A percentile compares a stretch with the other conserved stretches of the same genome.
These are phyloP conservation scores for Lunasporangiospora selenospora DNA, from an alignment of 192 early-diverging fungal species.

Conservation along the genomic window DNA sequence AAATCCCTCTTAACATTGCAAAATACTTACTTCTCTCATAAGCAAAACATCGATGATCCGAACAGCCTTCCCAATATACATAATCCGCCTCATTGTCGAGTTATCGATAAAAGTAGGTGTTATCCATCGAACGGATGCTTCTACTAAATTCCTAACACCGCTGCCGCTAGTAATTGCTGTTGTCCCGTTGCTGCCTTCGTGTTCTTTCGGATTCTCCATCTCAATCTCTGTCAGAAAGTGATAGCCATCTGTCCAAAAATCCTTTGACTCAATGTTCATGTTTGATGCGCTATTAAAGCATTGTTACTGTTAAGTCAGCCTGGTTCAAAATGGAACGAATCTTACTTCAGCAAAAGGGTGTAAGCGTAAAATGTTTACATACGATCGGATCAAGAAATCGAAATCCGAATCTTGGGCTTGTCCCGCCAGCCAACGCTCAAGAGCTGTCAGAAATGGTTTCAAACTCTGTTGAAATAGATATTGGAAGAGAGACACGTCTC, in stretches of 20 bases:
- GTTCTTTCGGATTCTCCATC: slow-evolving; percentile 4
- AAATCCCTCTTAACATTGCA: not conserved
- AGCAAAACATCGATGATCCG: slow-evolving; percentile 16
- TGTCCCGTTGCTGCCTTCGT: not conserved
- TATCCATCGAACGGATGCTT: slow-evolving; percentile 1
- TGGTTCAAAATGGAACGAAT: too few species aligned
- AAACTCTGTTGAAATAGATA: slow-evolving; percentile 25
- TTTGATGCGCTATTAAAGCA: not conserved
- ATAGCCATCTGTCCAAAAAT: slow-evolving; percentile 30
- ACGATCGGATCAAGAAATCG: slow-evolving; percentile 34
- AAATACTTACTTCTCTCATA: slow-evolving; percentile 9
- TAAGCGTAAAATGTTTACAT: too few species aligned
- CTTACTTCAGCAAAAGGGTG: too few species aligned
- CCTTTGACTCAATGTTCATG: slow-evolving; percentile 13
- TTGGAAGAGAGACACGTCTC: slow-evolving; percentile 1
- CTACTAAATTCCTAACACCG: too few species aligned
- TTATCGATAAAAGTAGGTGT: slow-evolving; percentile 22
- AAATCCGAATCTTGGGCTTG: slow-evolving; percentile 12
- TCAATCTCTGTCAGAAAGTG: slow-evolving; percentile 13
- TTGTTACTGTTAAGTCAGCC: too few species aligned
- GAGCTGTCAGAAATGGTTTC: slow-evolving; percentile 20
- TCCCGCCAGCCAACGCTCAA: slow-evolving; percentile 36
- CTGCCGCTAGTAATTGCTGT: too few species aligned
- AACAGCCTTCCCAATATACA: slow-evolving; percentile 40
- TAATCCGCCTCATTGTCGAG: slow-evolving; percentile 1